phyloP scores from a whole-genome alignment of 257 asterid species.

The Eucommia ulmoides region DNA sequence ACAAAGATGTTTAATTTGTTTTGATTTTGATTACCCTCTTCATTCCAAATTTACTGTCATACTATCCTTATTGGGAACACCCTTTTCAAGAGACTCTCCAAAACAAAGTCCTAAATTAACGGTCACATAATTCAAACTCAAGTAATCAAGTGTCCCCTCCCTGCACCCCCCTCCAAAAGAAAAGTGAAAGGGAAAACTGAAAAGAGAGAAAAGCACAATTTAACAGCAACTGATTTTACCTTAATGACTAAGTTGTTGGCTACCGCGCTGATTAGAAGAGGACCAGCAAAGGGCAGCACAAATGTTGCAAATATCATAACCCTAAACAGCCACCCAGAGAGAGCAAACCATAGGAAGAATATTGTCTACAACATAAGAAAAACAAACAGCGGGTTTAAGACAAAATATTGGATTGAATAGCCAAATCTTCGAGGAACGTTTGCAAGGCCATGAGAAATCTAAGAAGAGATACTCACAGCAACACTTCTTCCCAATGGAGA shows the following conservation, averaged over 20 bases:
- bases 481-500: slow-evolving; percentile 79
- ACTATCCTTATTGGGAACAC: too few relatives aligned
- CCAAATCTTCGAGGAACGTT: slow-evolving; percentile 10
- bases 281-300: slow-evolving; percentile 95
- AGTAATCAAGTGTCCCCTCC: too few relatives aligned
- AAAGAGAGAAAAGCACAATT: not conserved
- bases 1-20: too few relatives aligned
- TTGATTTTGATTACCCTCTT: too few relatives aligned
- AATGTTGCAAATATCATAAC: slow-evolving; percentile 64
- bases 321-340: slow-evolving; percentile 94
- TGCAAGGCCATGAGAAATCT: not conserved
- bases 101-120: too few relatives aligned
- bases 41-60: too few relatives aligned
- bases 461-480: slow-evolving; percentile 39
- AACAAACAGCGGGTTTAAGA: too few relatives aligned
- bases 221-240: slow-evolving; percentile 29
- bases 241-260: slow-evolving; percentile 87
- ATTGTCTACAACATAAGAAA: too few relatives aligned
- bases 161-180: too few relatives aligned
- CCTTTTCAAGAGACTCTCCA: too few relatives aligned
- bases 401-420: slow-evolving; percentile 3
- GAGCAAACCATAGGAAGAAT: slow-evolving; percentile 94
- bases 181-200: too few relatives aligned
- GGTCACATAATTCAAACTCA: too few relatives aligned
- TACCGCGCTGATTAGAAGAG: slow-evolving; percentile 73